phyloP scores from a whole-genome alignment of 305 asterid genomes.

The Fraxinus dipetala region DNA sequence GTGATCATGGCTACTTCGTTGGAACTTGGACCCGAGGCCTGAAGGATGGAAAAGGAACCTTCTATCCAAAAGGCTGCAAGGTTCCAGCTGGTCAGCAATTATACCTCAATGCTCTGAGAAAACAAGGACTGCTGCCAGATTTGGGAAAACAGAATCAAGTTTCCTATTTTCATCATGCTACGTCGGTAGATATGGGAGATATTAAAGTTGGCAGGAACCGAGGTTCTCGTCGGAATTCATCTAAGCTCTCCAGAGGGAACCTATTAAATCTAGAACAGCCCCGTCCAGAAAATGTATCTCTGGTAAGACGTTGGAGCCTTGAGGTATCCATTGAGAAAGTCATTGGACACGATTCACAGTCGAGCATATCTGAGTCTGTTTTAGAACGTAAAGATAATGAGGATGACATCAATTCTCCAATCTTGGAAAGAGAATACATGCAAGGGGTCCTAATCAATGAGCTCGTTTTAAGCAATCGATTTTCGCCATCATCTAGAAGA shows the following conservation, averaged over 20 bases:
- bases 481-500: constrained; percentile 71
- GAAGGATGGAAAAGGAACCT: constrained; percentile 92
- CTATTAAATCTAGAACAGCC: constrained; percentile 55
- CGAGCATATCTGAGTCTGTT: constrained; percentile 43
- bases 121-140: constrained; percentile 84
- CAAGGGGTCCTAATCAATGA: constrained; percentile 94
- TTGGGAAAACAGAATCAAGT: constrained; percentile 67
- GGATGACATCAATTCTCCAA: constrained; percentile 49
- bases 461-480: constrained; percentile 56
- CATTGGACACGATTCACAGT: constrained; percentile 52
- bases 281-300: constrained; percentile 44
- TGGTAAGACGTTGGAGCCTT: constrained; percentile 90
- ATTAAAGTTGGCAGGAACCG: constrained; percentile 46
- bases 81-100: constrained; percentile 61
- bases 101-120: constrained; percentile 78
- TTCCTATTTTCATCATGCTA: constrained; percentile 58
- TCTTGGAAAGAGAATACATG: constrained; percentile 93
- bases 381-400: constrained; percentile 47
- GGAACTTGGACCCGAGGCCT: constrained; percentile 97
- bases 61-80: constrained; percentile 75
- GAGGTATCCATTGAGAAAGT: constrained; percentile 87
- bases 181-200: constrained; percentile 54
- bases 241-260: constrained; percentile 46
- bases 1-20: constrained; percentile 71
- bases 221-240: constrained; percentile 41